phyloP scores from a whole-genome alignment of 805 yeast species.

The Candida ipomoeae region DNA sequence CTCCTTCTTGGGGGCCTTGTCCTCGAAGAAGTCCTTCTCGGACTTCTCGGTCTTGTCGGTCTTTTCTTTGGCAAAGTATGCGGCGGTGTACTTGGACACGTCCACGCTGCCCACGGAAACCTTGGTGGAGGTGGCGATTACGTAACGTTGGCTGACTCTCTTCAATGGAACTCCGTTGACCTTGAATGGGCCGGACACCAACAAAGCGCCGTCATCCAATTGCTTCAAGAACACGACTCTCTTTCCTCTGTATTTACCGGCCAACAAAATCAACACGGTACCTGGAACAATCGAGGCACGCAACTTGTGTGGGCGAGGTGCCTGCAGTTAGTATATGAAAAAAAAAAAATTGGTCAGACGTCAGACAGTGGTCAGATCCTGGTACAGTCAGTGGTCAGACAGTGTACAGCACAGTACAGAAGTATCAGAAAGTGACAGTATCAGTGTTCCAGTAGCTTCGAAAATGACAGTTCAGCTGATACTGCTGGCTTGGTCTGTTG shows the following conservation, averaged over 20 bases:
- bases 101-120: slow-evolving; percentile 76
- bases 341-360: too few species aligned
- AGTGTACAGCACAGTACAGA: too few species aligned
- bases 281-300: slow-evolving; percentile 97
- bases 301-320: slow-evolving; percentile 83
- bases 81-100: slow-evolving; percentile 86
- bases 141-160: slow-evolving; percentile 98
- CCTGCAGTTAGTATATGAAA: neutral
- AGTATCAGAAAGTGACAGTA: too few species aligned
- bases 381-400: too few species aligned
- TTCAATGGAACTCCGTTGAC: slow-evolving; percentile 99
- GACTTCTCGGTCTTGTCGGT: slow-evolving; percentile 75
- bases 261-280: slow-evolving; percentile 92
- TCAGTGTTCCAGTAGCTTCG: too few species aligned
- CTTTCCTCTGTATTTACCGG: slow-evolving; percentile 99
- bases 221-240: slow-evolving; percentile 97
- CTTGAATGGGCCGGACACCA: slow-evolving; percentile 99
- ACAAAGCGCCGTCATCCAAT: slow-evolving; percentile 95
- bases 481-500: too few species aligned
- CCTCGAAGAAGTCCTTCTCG: slow-evolving; percentile 89
- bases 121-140: slow-evolving; percentile 96
- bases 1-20: slow-evolving; percentile 73
- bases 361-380: too few species aligned
- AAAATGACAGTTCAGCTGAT: too few species aligned
- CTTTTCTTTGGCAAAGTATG: slow-evolving; percentile 96